Evolutionary conservation across 208 protist genomes (phyloP).

Genomic region (Tritrichomonas foetus): DNA sequence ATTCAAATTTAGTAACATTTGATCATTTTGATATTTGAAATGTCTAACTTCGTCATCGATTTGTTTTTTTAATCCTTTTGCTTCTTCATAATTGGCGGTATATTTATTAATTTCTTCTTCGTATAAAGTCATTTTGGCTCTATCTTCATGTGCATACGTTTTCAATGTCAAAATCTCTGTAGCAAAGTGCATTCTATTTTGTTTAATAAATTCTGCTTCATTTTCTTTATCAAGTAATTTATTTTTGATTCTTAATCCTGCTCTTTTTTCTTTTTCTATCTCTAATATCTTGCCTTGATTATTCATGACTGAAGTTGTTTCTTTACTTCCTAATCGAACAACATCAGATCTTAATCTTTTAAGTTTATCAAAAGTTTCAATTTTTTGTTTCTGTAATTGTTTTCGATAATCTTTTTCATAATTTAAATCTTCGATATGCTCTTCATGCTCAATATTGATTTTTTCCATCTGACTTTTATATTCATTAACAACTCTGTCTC

Average conservation of each 20-base stretch:
- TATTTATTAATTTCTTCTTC: constrained; percentile 9
- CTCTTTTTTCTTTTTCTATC: not conserved
- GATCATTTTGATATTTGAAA: not conserved
- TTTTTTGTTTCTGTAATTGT: not conserved
- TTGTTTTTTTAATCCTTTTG: not conserved
- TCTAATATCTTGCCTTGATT: not conserved
- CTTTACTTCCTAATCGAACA: not conserved
- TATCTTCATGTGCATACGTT: not conserved
- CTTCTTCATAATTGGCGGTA: too few relatives aligned
- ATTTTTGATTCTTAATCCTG: not conserved
- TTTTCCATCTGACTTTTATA: not conserved
- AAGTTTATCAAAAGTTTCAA: not conserved
- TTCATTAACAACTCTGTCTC: too few relatives aligned
- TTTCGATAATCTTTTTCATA: constrained; percentile 62
- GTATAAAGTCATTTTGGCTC: not conserved
- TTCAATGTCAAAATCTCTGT: not conserved
- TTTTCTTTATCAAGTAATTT: not conserved
- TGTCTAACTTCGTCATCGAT: not conserved
- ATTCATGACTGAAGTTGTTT: not conserved
- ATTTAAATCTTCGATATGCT: not conserved
- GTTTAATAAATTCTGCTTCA: not conserved
- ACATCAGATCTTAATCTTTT: not conserved
- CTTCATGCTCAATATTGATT: not conserved
- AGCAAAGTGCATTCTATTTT: not conserved
- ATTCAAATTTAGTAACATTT: not conserved